These are phyloP conservation scores for Rauvolfia tetraphylla DNA, from an alignment of 257 asterid species.

Conservation along the genomic window DNA sequence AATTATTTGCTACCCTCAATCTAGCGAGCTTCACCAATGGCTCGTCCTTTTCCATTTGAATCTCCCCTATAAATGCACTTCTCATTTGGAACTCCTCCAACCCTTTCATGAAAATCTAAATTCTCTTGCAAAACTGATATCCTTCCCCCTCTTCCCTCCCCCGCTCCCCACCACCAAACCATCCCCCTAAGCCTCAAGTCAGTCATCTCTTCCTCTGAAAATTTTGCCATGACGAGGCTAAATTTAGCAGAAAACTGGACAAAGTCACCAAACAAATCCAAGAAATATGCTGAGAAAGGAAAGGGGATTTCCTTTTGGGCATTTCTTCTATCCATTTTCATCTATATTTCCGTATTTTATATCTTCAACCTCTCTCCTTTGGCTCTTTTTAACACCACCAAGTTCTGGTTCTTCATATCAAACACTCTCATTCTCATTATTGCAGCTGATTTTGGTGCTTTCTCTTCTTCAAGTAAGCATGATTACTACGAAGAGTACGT, in stretches of 20 bases:
- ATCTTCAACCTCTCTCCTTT: slow-evolving; percentile 52
- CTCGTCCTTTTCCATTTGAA: not conserved
- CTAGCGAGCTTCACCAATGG: not conserved
- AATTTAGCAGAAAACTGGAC: not conserved
- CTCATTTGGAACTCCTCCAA: not conserved
- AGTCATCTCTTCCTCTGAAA: not conserved
- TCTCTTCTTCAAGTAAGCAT: slow-evolving; percentile 29
- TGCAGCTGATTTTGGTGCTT: slow-evolving; percentile 47
- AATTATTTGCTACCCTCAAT: not conserved
- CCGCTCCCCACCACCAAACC: no score
- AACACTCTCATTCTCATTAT: slow-evolving; percentile 65
- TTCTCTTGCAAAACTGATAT: not conserved
- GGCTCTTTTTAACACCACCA: slow-evolving; percentile 44
- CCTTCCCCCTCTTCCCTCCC: not conserved
- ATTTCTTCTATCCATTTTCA: slow-evolving; percentile 26
- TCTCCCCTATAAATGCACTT: not conserved
- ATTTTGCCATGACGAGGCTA: not conserved
- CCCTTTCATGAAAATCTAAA: not conserved
- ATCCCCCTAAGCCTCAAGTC: no score
- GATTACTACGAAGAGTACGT: slow-evolving; percentile 26
- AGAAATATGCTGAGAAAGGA: no score
- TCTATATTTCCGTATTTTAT: slow-evolving; percentile 47
- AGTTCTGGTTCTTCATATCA: slow-evolving; percentile 63
- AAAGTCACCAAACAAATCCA: not conserved
- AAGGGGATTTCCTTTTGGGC: slow-evolving; percentile 46